Percentiles rank a stretch among this genome's conserved stretches.
phyloP scores from a whole-genome alignment of 169 alveolate genomes.

The Eimeria sp. region DNA sequence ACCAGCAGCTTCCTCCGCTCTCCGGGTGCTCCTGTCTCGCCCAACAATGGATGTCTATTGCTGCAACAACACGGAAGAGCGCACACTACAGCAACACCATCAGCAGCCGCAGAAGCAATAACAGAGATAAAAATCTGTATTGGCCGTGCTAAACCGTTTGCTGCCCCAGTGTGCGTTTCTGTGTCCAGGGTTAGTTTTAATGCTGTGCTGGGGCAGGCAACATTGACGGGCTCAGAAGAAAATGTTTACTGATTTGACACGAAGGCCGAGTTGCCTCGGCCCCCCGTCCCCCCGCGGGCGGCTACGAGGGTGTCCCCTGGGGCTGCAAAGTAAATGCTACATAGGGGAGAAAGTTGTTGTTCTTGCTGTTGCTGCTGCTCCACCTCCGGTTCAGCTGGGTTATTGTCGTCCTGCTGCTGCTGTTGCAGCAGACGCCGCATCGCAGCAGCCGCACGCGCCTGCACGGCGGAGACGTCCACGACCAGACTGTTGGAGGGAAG shows the following conservation, averaged over 20 bases:
- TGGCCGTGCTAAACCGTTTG: background rate
- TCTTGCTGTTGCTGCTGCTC: background rate
- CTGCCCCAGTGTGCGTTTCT: background rate
- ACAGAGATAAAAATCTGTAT: background rate
- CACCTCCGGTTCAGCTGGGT: background rate
- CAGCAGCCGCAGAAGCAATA: background rate
- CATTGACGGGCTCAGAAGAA: background rate
- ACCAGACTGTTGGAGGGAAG: constrained; percentile 40
- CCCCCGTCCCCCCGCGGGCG: constrained; percentile 66
- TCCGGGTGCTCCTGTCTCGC: constrained; percentile 51
- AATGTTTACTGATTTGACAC: constrained; percentile 23
- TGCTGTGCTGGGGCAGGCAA: background rate
- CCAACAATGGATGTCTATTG: constrained; percentile 48
- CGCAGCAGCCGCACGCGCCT: constrained; percentile 13
- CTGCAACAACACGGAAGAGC: constrained; percentile 17
- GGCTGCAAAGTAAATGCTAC: constrained; percentile 56
- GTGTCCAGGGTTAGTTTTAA: background rate
- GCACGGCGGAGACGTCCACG: constrained; percentile 56
- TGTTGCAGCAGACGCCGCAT: constrained; percentile 59
- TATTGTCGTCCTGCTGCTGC: constrained; percentile 25
- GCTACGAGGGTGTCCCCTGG: constrained; percentile 69
- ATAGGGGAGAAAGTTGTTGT: background rate
- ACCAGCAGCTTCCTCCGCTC: constrained; percentile 58
- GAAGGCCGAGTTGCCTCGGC: constrained; percentile 71
- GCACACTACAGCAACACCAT: background rate